These are phyloP conservation scores for Coemansia asiatica DNA, from an alignment of 192 early-diverging fungal species.

Conservation along the genomic window DNA sequence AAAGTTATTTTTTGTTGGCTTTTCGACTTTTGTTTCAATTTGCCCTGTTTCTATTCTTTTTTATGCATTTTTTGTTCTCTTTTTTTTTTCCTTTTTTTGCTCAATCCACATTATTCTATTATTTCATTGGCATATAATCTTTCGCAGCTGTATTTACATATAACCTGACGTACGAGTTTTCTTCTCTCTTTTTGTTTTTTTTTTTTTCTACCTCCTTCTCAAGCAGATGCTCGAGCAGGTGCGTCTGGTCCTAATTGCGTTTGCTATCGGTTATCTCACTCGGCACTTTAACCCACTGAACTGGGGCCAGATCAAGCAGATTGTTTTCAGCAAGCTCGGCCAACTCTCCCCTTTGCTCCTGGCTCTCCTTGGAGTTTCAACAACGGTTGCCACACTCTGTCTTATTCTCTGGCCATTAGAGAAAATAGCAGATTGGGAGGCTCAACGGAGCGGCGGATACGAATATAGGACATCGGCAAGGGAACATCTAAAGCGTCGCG, in stretches of 20 bases:
- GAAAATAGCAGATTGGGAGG: constrained; percentile 50
- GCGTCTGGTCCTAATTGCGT: constrained; percentile 55
- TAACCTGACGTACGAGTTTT: too few relatives aligned
- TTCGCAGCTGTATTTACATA: too few relatives aligned
- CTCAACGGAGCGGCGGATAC: constrained; percentile 33
- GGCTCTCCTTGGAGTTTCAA: constrained; percentile 19
- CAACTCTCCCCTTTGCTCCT: constrained; percentile 45
- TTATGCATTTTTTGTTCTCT: neutral
- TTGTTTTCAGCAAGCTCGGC: constrained; percentile 27
- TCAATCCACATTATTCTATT: too few relatives aligned
- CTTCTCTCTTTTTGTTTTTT: neutral
- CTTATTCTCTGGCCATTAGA: constrained; percentile 48
- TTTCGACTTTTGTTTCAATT: neutral
- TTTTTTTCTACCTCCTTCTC: neutral
- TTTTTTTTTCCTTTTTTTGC: neutral
- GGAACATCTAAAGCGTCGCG: constrained; percentile 55
- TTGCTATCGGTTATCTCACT: constrained; percentile 55
- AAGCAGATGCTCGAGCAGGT: constrained; percentile 51
- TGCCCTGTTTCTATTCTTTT: neutral
- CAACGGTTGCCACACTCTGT: constrained; percentile 27
- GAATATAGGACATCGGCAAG: constrained; percentile 48
- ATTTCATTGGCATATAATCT: too few relatives aligned
- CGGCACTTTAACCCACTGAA: constrained; percentile 57
- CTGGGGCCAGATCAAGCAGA: constrained; percentile 51
- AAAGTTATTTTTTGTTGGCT: too few relatives aligned